phyloP scores from a whole-genome alignment of 371 early-diverging fungal species.

The Mortierella sp. region DNA sequence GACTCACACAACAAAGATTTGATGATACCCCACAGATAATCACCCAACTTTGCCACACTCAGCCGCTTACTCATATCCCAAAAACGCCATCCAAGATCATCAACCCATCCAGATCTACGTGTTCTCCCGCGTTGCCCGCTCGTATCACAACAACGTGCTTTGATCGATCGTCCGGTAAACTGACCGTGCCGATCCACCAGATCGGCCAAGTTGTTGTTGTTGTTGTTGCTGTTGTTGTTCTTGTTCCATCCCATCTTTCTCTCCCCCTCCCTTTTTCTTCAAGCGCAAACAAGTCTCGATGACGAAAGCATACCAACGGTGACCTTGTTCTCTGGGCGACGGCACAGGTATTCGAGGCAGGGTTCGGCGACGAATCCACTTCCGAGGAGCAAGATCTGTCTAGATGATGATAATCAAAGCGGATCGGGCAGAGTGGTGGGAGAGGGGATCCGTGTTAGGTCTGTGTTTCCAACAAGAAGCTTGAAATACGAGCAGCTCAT shows the following conservation, averaged over 20 bases:
- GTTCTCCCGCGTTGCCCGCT: no score
- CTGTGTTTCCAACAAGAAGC: not conserved
- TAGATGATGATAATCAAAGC: slow-evolving; percentile 25
- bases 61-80: not conserved
- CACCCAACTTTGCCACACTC: not conserved
- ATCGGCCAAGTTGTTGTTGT: no score
- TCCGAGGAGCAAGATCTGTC: slow-evolving; percentile 93
- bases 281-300: not conserved
- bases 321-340: slow-evolving; percentile 83
- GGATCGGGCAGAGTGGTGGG: not conserved
- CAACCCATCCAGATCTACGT: no score
- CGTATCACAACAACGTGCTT: no score
- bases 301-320: slow-evolving; percentile 80
- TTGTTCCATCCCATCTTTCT: not conserved
- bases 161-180: no score
- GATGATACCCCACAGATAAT: slow-evolving; percentile 6
- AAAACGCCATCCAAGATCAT: no score
- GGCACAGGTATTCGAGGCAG: slow-evolving; percentile 91
- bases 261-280: not conserved
- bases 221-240: no score
- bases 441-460: not conserved
- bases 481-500: no score
- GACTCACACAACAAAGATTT: not conserved
- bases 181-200: no score
- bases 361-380: slow-evolving; percentile 98